Evolutionary conservation across 2,329 filamentous ascomycete species (phyloP), one percentile per base, ranked within the genome.

Genomic region (Fusarium caatingaense): DNA sequence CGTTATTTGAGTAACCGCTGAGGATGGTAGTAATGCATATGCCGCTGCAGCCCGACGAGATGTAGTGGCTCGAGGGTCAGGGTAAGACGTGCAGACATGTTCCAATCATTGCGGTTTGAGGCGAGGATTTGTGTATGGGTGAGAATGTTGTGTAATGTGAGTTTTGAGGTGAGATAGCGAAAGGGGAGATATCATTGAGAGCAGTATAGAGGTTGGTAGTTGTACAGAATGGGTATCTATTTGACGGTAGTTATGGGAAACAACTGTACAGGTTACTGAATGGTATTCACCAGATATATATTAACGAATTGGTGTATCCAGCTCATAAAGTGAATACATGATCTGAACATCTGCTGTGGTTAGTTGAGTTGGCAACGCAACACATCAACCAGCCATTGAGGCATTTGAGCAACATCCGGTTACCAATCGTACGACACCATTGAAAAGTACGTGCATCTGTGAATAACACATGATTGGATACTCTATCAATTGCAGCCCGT

Each of bases 371-470:
- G 66, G 66, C 72, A 74, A 73, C 72, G 53, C 72, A 74, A 73
- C 72, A 49, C 69, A 74, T 74, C 72, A 61, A 64, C 51, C 55
- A 57, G 47, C 69, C 63, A 67, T 66, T 64, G 60, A 72, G 69
- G 68, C 68, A 66, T 56, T 48, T 56, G 37, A 51, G 37, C 30
- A 58, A 45, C 56, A 40, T 49, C 51, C 56, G 21, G 50, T 68
- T 54, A 65, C 71, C 71, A 73, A 66, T 73, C 66, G 66, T 72
- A 67, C 60, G 60, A 72, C 63, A 72, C 66, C 71, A 72, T 67
- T 66, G 25, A 37, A 32, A 44, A 56, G 21, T 25, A n/a, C 66
- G 42, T 27, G 67, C 49, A 20, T 27, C 25, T 25, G 18, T 44
- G 54, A 30, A 50, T 32, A 47, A 70, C 16, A 53, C 18, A n/a